Conservation (phyloP, 495 filamentous ascomycete genomes). For the Platismatia glauca region DNA sequence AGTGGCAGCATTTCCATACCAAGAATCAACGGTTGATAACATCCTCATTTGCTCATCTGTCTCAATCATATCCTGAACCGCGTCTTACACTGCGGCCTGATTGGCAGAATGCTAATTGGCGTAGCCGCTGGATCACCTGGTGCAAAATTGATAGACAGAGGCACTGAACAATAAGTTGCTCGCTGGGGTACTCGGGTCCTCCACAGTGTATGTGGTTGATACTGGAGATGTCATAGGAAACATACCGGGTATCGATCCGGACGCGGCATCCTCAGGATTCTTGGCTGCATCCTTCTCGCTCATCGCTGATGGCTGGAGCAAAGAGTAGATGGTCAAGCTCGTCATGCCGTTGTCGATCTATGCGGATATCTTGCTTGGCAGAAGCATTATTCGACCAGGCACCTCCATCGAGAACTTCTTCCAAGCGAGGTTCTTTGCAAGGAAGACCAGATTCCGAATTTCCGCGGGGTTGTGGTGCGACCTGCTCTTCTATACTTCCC, state of each 20-base stretch:
- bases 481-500: background rate
- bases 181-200: too few species aligned
- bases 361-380: background rate
- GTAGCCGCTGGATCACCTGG: conserved; percentile 60
- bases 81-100: conserved; percentile 58
- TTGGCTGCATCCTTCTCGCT: background rate
- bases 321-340: background rate
- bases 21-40: conserved; percentile 48
- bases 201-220: background rate
- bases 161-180: conserved; percentile 45
- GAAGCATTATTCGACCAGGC: background rate
- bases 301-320: background rate
- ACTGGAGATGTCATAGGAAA: background rate
- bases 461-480: background rate
- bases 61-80: conserved; percentile 50
- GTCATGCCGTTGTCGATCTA: background rate
- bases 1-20: conserved; percentile 41
- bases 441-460: too few species aligned
- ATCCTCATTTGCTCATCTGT: conserved; percentile 53
- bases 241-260: too few species aligned
- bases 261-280: background rate
- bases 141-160: conserved; percentile 40
- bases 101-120: conserved; percentile 68
- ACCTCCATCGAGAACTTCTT: background rate
- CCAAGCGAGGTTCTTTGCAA: background rate